Percentiles rank a stretch among this genome's conserved stretches.
phyloP scores from a whole-genome alignment of 768 basidiomycete genomes.

The Artomyces pyxidatus region DNA sequence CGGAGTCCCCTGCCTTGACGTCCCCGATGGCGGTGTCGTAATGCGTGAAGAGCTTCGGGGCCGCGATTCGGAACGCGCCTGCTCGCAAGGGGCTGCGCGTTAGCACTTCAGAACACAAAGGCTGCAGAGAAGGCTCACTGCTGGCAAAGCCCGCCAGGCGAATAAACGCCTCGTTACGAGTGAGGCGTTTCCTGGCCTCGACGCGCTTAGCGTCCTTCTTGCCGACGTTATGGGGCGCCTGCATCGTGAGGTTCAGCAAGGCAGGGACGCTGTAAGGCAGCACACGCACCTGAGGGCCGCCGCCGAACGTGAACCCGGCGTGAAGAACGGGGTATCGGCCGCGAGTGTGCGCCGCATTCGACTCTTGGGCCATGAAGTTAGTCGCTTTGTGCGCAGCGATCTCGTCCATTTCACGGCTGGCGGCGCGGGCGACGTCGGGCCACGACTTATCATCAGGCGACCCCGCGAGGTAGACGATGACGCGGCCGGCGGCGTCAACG shows the following conservation, averaged over 20 bases:
- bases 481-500: neutral
- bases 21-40: neutral
- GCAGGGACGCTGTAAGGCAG: neutral
- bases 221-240: too few relatives aligned
- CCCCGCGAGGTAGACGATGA: neutral
- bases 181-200: too few relatives aligned
- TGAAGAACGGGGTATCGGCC: too few relatives aligned
- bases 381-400: too few relatives aligned
- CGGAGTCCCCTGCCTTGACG: neutral
- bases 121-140: neutral
- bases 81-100: too few relatives aligned
- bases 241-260: too few relatives aligned
- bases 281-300: neutral
- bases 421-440: neutral
- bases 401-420: neutral
- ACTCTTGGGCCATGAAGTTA: too few relatives aligned
- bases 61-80: neutral
- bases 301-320: neutral
- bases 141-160: neutral
- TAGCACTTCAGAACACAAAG: too few relatives aligned
- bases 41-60: neutral
- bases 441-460: neutral
- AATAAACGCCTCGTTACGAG: neutral
- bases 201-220: too few relatives aligned
- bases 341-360: too few relatives aligned